phyloP scores from a whole-genome alignment of 2,329 filamentous ascomycete genomes.

The Macroventuria anomochaeta region DNA sequence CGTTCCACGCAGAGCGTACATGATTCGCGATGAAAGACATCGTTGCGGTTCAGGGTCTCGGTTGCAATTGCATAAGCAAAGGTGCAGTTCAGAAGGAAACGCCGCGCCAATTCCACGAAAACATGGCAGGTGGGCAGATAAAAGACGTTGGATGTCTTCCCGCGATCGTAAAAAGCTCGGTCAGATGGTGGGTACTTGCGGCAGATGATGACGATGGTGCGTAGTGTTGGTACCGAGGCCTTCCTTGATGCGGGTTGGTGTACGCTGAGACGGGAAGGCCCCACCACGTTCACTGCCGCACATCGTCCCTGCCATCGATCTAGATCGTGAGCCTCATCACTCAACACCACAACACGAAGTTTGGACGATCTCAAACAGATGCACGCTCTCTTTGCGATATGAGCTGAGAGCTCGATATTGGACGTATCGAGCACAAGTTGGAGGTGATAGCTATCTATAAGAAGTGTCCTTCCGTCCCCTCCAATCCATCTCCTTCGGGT shows the following conservation, averaged over 20 bases:
- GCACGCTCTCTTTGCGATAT: too few species aligned
- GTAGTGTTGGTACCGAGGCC: constrained; percentile 4
- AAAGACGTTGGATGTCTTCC: constrained; percentile 6
- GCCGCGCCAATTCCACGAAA: not conserved
- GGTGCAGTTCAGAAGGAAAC: not conserved
- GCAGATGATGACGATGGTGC: constrained; percentile 18
- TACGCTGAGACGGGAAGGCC: not conserved
- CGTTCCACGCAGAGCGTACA: constrained; percentile 32
- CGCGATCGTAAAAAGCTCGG: constrained; percentile 8
- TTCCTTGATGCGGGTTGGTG: constrained; percentile 8
- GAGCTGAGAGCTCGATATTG: too few species aligned
- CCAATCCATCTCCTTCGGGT: too few species aligned
- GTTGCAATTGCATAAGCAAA: constrained; percentile 9
- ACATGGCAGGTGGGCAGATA: not conserved
- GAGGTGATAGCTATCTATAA: too few species aligned
- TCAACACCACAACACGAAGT: not conserved
- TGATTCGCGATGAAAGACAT: constrained; percentile 26
- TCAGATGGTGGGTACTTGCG: constrained; percentile 17
- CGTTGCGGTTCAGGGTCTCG: not conserved
- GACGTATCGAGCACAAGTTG: too few species aligned
- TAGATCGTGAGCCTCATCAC: constrained; percentile 4
- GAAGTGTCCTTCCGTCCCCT: too few species aligned
- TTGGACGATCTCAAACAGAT: not conserved
- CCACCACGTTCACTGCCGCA: not conserved
- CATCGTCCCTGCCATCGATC: constrained; percentile 13